A percentile compares a stretch with the other conserved stretches of the same genome.
Conservation (phyloP, 768 basidiomycete genomes). For the Lactifluus piperatus region DNA sequence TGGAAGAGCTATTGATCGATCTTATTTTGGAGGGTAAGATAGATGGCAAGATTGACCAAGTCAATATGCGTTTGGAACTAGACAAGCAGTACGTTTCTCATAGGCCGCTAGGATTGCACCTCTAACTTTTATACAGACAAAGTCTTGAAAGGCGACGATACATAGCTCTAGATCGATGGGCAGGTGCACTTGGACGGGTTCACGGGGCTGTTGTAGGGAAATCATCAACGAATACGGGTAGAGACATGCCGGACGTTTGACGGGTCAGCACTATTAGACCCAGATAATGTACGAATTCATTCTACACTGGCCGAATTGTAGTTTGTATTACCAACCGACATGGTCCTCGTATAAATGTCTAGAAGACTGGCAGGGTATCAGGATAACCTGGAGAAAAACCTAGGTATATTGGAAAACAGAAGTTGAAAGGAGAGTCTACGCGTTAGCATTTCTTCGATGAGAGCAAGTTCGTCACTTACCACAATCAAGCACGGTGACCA, state of each 20-base stretch:
- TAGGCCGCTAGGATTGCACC: background rate
- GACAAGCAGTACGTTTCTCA: constrained; percentile 61
- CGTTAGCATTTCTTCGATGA: background rate
- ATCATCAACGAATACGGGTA: constrained; percentile 33
- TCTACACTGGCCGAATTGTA: background rate
- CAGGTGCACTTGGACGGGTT: constrained; percentile 66
- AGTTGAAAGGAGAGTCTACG: background rate
- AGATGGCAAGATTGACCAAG: constrained; percentile 94
- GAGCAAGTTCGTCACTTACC: background rate
- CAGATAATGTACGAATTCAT: constrained; percentile 2
- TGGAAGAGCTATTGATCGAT: constrained; percentile 88
- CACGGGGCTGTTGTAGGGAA: constrained; percentile 72
- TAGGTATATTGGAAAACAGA: background rate
- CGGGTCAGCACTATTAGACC: background rate
- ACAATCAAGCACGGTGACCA: constrained; percentile 13
- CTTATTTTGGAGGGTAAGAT: constrained; percentile 97
- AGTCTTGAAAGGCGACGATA: constrained; percentile 84
- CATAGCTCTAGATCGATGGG: constrained; percentile 72
- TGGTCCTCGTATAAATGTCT: background rate
- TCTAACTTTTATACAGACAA: constrained; percentile 42
- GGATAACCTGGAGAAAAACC: background rate
- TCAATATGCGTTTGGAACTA: constrained; percentile 84
- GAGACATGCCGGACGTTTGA: constrained; percentile 9
- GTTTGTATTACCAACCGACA: constrained; percentile 9
- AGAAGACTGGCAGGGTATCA: background rate